Conservation (phyloP, 495 filamentous ascomycete species). For the Podospora sp. region DNA sequence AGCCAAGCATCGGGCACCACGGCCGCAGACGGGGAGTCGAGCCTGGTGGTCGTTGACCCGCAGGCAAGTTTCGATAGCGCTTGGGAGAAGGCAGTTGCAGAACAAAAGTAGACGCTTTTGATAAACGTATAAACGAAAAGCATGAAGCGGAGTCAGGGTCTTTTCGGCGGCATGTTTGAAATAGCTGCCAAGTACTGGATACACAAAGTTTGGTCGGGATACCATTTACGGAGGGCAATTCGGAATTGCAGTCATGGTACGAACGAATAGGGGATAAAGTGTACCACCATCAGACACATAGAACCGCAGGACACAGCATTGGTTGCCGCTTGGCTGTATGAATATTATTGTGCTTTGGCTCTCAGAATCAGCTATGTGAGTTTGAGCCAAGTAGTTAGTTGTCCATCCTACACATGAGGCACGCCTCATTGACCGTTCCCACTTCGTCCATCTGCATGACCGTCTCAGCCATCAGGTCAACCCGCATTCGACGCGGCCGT, state of each 20-base stretch:
- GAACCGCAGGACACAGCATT: neutral
- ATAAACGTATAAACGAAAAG: neutral
- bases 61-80: slow-evolving; percentile 61
- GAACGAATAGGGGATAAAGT: neutral
- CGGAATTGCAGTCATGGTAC: neutral
- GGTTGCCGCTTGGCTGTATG: neutral
- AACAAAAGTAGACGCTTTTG: neutral
- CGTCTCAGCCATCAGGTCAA: too few species aligned
- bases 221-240: neutral
- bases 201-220: neutral
- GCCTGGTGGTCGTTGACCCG: slow-evolving; percentile 46
- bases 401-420: too few species aligned
- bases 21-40: slow-evolving; percentile 38
- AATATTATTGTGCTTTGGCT: neutral
- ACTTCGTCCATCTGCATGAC: too few species aligned
- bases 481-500: too few species aligned
- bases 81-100: slow-evolving; percentile 60
- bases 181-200: neutral
- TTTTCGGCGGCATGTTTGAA: neutral
- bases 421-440: too few species aligned
- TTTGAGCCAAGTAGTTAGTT: too few species aligned
- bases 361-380: neutral
- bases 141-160: slow-evolving; percentile 5
- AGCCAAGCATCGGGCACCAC: slow-evolving; percentile 21
- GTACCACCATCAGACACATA: neutral